These are phyloP conservation scores for Hypocrella siamensis DNA, from an alignment of 2,329 filamentous ascomycete genomes.

Conservation along the genomic window DNA sequence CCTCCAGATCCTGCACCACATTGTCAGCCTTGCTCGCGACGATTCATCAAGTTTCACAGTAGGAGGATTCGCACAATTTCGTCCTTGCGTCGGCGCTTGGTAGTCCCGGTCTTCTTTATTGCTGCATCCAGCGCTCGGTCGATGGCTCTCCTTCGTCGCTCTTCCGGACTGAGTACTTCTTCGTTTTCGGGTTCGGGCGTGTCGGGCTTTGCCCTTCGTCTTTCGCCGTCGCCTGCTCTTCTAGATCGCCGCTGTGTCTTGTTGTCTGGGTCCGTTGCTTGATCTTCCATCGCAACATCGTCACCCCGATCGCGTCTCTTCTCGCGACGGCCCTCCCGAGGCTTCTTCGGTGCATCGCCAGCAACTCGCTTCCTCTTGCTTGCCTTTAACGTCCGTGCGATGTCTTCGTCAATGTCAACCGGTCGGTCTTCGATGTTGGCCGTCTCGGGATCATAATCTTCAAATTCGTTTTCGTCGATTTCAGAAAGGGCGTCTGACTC, in stretches of 20 bases:
- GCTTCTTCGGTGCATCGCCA: constrained; percentile 53
- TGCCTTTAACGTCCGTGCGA: constrained; percentile 46
- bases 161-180: constrained; percentile 67
- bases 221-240: constrained; percentile 28
- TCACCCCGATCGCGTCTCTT: constrained; percentile 36
- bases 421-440: constrained; percentile 48
- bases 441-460: constrained; percentile 50
- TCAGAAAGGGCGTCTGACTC: constrained; percentile 49
- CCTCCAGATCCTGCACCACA: constrained; percentile 63
- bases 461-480: constrained; percentile 54
- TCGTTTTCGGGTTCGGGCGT: constrained; percentile 52
- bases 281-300: constrained; percentile 31
- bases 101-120: constrained; percentile 54
- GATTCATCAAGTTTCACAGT: no score
- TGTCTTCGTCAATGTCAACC: constrained; percentile 52
- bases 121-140: constrained; percentile 80
- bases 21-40: constrained; percentile 6
- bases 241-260: constrained; percentile 31
- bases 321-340: constrained; percentile 56
- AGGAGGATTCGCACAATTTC: constrained; percentile 60
- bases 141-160: constrained; percentile 68
- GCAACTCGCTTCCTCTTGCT: constrained; percentile 50
- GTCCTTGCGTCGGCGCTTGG: constrained; percentile 65
- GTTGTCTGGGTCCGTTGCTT: constrained; percentile 26
- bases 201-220: constrained; percentile 27